These are phyloP conservation scores for Jacaranda copaia DNA, from an alignment of 257 asterid species.

Conservation along the genomic window DNA sequence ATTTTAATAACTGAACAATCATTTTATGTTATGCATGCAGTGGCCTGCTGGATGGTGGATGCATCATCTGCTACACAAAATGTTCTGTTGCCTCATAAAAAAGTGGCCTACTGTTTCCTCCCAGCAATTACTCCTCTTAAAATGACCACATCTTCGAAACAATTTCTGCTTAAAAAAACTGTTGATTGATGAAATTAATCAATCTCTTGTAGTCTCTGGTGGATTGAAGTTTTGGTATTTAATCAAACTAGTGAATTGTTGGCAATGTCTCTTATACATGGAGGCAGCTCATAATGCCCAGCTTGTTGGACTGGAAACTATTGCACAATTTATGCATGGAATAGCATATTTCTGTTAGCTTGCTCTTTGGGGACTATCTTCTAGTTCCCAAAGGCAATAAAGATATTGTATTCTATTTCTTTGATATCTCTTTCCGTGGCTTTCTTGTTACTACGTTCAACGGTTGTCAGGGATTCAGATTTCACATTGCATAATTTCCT, in stretches of 20 bases:
- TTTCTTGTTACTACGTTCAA: neutral
- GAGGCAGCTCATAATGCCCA: neutral
- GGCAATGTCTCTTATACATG: neutral
- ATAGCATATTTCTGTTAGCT: neutral
- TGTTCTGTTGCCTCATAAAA: neutral
- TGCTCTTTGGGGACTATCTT: neutral
- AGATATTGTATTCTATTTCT: neutral
- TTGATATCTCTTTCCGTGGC: neutral
- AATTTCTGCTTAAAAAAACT: neutral
- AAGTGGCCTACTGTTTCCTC: neutral
- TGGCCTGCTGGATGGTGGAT: neutral
- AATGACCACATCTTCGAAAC: neutral
- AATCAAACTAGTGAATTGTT: neutral
- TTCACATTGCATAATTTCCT: too few species aligned
- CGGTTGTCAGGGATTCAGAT: too few species aligned
- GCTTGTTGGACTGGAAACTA: neutral
- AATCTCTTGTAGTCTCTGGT: neutral
- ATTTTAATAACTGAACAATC: neutral
- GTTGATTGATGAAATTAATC: neutral
- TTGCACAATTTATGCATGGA: neutral
- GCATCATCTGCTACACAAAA: neutral
- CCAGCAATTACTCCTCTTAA: neutral
- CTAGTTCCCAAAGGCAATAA: neutral
- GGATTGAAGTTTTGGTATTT: neutral
- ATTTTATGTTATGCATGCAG: neutral